Percentiles rank a stretch among this genome's conserved stretches.
Evolutionary conservation across 371 early-diverging fungal species (phyloP).

Genomic region (Saksenaea oblongispora): DNA sequence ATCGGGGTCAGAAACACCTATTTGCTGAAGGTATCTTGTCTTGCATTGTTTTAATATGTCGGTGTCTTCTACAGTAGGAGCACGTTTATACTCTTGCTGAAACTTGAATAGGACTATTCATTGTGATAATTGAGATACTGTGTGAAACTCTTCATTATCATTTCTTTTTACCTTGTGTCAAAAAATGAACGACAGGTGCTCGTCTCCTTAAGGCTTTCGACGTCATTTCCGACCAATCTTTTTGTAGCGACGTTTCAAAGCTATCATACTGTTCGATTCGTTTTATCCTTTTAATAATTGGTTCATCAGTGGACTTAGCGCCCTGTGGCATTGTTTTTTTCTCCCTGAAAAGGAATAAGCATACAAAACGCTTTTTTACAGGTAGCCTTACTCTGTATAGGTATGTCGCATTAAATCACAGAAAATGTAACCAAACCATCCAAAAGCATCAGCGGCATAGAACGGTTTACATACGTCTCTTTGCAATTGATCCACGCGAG

Average conservation of each 20-base stretch:
- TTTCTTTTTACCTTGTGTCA: conserved; percentile 49
- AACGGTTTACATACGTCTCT: conserved; percentile 56
- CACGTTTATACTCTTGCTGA: conserved; percentile 28
- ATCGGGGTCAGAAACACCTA: conserved; percentile 38
- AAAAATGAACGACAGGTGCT: conserved; percentile 50
- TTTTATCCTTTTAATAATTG: conserved; percentile 38
- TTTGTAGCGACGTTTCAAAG: conserved; percentile 35
- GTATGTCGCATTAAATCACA: conserved; percentile 74
- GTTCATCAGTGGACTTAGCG: conserved; percentile 32
- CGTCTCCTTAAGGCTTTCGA: conserved; percentile 40
- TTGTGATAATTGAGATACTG: not conserved
- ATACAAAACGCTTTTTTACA: not conserved
- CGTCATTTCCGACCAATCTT: conserved; percentile 31
- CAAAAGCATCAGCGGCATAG: conserved; percentile 71
- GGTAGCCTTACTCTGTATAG: conserved; percentile 61
- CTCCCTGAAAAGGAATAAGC: conserved; percentile 15
- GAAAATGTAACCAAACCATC: conserved; percentile 84
- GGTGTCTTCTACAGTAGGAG: conserved; percentile 22
- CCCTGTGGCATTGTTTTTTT: conserved; percentile 7
- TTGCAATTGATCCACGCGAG: conserved; percentile 59
- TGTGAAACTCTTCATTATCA: not conserved
- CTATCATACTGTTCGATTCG: conserved; percentile 44
- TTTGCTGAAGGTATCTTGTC: conserved; percentile 14
- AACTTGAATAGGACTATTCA: conserved; percentile 35
- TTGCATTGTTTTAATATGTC: conserved; percentile 24